Conservation (phyloP, 2,329 filamentous ascomycete genomes). For the Sphaerostilbella broomeana region DNA sequence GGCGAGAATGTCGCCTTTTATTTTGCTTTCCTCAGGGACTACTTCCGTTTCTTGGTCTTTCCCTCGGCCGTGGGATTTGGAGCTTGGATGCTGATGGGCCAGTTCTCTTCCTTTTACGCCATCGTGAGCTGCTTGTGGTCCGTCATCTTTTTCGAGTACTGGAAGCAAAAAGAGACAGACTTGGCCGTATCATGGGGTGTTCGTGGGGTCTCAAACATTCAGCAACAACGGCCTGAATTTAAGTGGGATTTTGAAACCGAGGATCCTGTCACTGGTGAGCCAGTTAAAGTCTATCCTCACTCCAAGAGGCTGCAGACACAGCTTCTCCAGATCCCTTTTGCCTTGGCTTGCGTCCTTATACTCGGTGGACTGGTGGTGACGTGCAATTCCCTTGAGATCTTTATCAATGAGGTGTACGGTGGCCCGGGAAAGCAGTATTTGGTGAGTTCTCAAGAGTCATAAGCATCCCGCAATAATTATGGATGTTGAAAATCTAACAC, state of each 20-base stretch:
- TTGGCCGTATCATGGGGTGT: constrained; percentile 85
- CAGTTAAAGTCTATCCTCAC: constrained; percentile 66
- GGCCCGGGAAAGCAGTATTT: constrained; percentile 82
- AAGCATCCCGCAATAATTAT: background rate
- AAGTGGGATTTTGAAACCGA: constrained; percentile 67
- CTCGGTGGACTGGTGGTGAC: constrained; percentile 77
- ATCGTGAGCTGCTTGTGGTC: constrained; percentile 78
- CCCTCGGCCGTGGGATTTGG: constrained; percentile 71
- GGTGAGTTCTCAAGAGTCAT: constrained; percentile 40
- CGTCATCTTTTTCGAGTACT: constrained; percentile 86
- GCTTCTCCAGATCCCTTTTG: constrained; percentile 78
- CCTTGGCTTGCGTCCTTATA: constrained; percentile 61
- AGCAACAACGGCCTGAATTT: constrained; percentile 72
- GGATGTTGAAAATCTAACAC: background rate
- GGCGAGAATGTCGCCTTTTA: constrained; percentile 88
- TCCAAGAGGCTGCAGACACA: constrained; percentile 71
- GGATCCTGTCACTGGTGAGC: constrained; percentile 78
- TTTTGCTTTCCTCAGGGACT: constrained; percentile 88
- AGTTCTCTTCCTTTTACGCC: constrained; percentile 77
- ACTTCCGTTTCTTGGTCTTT: constrained; percentile 79
- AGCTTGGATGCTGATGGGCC: constrained; percentile 75
- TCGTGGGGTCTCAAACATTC: constrained; percentile 73
- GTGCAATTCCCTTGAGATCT: constrained; percentile 90
- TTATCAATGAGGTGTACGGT: constrained; percentile 88
- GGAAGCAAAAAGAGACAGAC: constrained; percentile 89